Evolutionary conservation across 1,284 basidiomycete species (phyloP).

Genomic region (Apiotrichum laibachii): DNA sequence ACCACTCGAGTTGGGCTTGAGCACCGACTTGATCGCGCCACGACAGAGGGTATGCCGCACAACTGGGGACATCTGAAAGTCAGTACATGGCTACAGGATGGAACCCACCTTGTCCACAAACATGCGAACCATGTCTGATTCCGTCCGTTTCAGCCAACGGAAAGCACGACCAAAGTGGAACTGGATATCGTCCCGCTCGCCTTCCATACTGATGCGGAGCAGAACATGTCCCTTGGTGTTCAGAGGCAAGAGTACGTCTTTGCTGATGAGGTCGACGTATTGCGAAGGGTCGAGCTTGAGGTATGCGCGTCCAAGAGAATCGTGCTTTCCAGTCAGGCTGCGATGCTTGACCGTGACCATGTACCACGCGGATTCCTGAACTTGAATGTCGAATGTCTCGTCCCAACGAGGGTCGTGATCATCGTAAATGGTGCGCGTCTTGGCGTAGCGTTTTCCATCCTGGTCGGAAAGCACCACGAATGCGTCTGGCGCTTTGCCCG

Average conservation of each 20-base stretch:
- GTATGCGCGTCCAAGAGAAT: constrained; percentile 86
- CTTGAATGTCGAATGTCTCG: constrained; percentile 91
- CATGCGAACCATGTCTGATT: constrained; percentile 92
- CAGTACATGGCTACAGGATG: constrained; percentile 3
- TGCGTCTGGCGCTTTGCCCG: constrained; percentile 59
- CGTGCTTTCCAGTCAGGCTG: constrained; percentile 81
- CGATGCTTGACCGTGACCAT: constrained; percentile 93
- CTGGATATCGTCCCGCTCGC: constrained; percentile 94
- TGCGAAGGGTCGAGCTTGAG: constrained; percentile 85
- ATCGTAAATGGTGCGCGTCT: constrained; percentile 95
- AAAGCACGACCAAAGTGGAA: constrained; percentile 98
- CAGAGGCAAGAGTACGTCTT: constrained; percentile 90
- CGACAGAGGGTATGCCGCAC: constrained; percentile 86
- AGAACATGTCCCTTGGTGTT: constrained; percentile 74
- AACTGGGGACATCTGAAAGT: constrained; percentile 81
- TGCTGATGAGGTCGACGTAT: constrained; percentile 83
- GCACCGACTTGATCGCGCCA: constrained; percentile 67
- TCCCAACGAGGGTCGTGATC: constrained; percentile 90
- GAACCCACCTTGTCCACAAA: constrained; percentile 97
- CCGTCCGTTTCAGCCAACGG: constrained; percentile 87
- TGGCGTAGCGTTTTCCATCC: constrained; percentile 81
- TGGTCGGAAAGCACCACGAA: constrained; percentile 95
- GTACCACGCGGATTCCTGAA: constrained; percentile 78
- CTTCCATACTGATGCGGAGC: constrained; percentile 93
- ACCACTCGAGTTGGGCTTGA: constrained; percentile 57